phyloP scores from a whole-genome alignment of 495 filamentous ascomycete species.

The Cercophora samala region DNA sequence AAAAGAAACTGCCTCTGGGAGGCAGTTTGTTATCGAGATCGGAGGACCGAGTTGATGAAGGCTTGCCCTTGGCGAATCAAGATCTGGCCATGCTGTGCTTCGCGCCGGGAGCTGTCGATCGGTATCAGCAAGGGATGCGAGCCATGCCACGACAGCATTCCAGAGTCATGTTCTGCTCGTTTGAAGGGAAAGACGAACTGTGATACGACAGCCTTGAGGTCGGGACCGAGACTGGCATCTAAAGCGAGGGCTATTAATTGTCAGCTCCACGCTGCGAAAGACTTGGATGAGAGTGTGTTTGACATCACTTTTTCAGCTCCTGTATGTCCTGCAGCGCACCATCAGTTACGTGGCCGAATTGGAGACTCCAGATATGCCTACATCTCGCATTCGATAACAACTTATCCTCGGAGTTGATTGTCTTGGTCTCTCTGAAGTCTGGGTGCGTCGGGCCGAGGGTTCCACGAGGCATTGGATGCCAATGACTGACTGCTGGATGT shows the following conservation, averaged over 20 bases:
- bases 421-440: no score
- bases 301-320: neutral
- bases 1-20: neutral
- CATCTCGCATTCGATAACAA: no score
- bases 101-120: no score
- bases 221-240: conserved; percentile 16
- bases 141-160: neutral
- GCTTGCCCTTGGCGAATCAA: no score
- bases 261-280: neutral
- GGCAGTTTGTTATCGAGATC: no score
- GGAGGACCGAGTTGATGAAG: no score
- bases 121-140: neutral
- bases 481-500: neutral
- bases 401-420: no score
- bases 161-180: neutral
- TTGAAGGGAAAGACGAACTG: conserved; percentile 1
- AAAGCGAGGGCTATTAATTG: neutral
- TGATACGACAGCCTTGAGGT: conserved; percentile 14
- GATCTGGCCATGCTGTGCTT: no score
- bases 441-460: neutral
- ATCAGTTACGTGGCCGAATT: neutral
- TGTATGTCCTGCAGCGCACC: neutral
- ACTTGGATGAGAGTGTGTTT: neutral
- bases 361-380: neutral
- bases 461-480: neutral